Evolutionary conservation across 495 filamentous ascomycete genomes (phyloP).

Genomic region (Amniculicola lignicola): DNA sequence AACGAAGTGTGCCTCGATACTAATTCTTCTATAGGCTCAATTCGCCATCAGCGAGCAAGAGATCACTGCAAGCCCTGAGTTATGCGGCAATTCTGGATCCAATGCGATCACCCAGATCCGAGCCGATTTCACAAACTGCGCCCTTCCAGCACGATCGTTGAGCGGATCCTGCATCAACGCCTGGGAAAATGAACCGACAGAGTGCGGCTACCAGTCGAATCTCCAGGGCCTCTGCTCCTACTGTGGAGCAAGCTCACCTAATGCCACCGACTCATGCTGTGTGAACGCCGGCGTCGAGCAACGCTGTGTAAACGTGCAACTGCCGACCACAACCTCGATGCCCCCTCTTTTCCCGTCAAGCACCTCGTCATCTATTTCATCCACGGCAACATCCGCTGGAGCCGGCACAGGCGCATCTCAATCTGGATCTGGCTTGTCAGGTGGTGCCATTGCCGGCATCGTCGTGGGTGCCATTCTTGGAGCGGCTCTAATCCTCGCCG

Average conservation of each 20-base stretch:
- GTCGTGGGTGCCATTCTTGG: slow-evolving; percentile 78
- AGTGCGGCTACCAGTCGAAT: slow-evolving; percentile 85
- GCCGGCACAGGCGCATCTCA: slow-evolving; percentile 31
- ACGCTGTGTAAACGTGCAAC: slow-evolving; percentile 66
- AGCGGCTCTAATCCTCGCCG: slow-evolving; percentile 60
- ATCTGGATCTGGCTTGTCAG: slow-evolving; percentile 58
- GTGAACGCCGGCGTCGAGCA: slow-evolving; percentile 68
- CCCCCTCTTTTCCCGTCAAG: slow-evolving; percentile 58
- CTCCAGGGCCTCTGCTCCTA: slow-evolving; percentile 82
- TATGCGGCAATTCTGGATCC: slow-evolving; percentile 63
- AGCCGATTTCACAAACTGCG: slow-evolving; percentile 89
- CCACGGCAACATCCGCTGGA: slow-evolving; percentile 39
- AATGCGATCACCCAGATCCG: slow-evolving; percentile 74
- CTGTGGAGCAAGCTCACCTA: slow-evolving; percentile 75
- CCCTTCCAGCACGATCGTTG: slow-evolving; percentile 74
- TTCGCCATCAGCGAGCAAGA: slow-evolving; percentile 84
- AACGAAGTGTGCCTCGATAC: slow-evolving; percentile 3
- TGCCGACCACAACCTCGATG: slow-evolving; percentile 71
- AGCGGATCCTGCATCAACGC: slow-evolving; percentile 71
- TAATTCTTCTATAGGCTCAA: slow-evolving; percentile 56
- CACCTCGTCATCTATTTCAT: slow-evolving; percentile 46
- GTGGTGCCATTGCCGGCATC: slow-evolving; percentile 85
- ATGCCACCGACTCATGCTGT: slow-evolving; percentile 94
- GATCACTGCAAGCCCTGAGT: slow-evolving; percentile 67
- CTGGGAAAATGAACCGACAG: slow-evolving; percentile 72